Evolutionary conservation across 768 basidiomycete genomes (phyloP), one percentile per base, ranked within the genome.

Genomic region (Tulasnella sp.): DNA sequence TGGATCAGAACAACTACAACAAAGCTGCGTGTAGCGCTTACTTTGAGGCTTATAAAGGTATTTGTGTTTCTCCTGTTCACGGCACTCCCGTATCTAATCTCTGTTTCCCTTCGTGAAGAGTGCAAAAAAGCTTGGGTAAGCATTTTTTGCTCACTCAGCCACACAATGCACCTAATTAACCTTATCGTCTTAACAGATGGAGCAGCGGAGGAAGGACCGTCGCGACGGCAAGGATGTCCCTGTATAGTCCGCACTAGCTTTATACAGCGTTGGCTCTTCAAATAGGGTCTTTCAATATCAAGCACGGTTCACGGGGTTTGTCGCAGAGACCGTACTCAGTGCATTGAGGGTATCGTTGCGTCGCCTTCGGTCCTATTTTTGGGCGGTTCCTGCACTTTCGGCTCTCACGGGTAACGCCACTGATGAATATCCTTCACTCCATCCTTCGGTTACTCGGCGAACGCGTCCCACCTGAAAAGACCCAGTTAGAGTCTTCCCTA

Each of bases 71-170:
- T n/a, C n/a, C 12, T 37, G n/a, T 12, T 64, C 50, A 16, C 22
- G n/a, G 16, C 14, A 31, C 42, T 28, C 1, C 41, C 11, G 14
- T 1, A 54, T 7, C 58, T 60, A 28, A 77, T 77, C 22, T 11
- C 14, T 11, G 7, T 54, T 64, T 34, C 42, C 76, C 28, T 41
- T 37, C 40, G 5, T 50, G 18, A 48, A 78, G 77, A 78, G 16
- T 78, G 77, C 77, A 78, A 78, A 78, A 78, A 78, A 72, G 77
- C 77, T 41, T 78, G 77, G 77, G 77, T 78, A 77, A 12, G 74
- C 40, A 22, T 28, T 14, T 1, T 16, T 75, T 12, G 11, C 12
- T 75, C 22, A 7, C 41, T 34, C 20, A 6, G 12, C 31, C 14
- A 16, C 11, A 40, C 14, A 41, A 34, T 75, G 12, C 6, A 42